Evolutionary conservation across 192 early-diverging fungal species (phyloP).

Genomic region (Funneliformis mosseae): DNA sequence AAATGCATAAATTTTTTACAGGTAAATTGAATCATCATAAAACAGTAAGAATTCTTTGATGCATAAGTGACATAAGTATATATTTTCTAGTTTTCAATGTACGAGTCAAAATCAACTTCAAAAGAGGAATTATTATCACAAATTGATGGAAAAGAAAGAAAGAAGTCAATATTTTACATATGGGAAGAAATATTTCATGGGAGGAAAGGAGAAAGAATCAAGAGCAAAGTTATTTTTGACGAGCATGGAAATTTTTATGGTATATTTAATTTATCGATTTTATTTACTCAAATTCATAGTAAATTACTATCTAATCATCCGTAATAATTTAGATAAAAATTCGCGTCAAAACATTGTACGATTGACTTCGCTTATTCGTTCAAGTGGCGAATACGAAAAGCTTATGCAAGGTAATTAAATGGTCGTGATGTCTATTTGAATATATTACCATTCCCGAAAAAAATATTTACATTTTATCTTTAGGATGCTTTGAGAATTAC

Average conservation of each 20-base stretch:
- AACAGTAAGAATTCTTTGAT: too few species aligned
- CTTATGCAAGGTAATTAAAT: constrained; percentile 71
- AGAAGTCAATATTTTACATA: constrained; percentile 73
- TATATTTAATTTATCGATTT: too few species aligned
- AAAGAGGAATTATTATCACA: constrained; percentile 51
- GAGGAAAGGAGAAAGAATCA: constrained; percentile 34
- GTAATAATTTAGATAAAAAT: constrained; percentile 33
- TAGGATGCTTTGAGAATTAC: constrained; percentile 93
- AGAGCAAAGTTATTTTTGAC: too few species aligned
- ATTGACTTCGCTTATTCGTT: constrained; percentile 52
- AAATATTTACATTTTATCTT: constrained; percentile 4
- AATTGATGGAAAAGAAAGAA: constrained; percentile 81
- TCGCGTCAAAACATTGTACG: constrained; percentile 54
- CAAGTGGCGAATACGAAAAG: constrained; percentile 85
- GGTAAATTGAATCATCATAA: constrained; percentile 32
- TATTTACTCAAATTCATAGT: too few species aligned
- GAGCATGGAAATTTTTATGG: too few species aligned
- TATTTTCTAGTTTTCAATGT: neutral
- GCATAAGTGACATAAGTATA: too few species aligned
- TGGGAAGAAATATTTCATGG: constrained; percentile 82
- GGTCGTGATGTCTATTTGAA: too few species aligned
- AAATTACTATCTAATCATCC: too few species aligned
- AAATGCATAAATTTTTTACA: constrained; percentile 89
- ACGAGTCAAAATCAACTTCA: constrained; percentile 38
- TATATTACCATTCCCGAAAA: neutral